A percentile compares a stretch with the other conserved stretches of the same genome.
These are phyloP conservation scores for Sphaerostilbella broomeana DNA, from an alignment of 2,329 filamentous ascomycete species.

Conservation along the genomic window DNA sequence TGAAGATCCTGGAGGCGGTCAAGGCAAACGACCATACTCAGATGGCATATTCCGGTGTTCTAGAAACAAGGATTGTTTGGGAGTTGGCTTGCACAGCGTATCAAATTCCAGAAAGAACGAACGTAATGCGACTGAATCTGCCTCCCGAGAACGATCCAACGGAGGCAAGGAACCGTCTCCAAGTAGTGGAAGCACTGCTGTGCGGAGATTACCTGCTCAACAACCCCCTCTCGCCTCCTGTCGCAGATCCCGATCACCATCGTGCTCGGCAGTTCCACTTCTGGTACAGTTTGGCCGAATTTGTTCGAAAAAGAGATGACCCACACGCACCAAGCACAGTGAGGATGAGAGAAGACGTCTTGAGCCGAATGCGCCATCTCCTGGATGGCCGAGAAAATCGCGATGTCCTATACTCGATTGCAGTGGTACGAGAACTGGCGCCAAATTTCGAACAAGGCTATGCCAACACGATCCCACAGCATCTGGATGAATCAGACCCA, in stretches of 20 bases:
- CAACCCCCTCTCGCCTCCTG: constrained; percentile 50
- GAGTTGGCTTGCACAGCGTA: constrained; percentile 47
- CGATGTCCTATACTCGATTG: constrained; percentile 85
- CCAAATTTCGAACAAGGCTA: constrained; percentile 56
- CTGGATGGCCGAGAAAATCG: constrained; percentile 79
- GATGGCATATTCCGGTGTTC: constrained; percentile 46
- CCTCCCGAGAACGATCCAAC: constrained; percentile 52
- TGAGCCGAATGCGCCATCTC: constrained; percentile 60
- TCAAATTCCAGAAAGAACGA: constrained; percentile 31
- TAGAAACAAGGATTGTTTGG: constrained; percentile 57
- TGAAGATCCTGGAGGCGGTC: constrained; percentile 47
- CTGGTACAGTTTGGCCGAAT: constrained; percentile 71
- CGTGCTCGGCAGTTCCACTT: constrained; percentile 65
- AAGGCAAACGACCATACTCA: constrained; percentile 44
- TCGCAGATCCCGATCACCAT: constrained; percentile 45
- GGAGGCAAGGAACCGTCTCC: constrained; percentile 63
- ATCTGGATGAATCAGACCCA: constrained; percentile 59
- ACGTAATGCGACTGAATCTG: constrained; percentile 29
- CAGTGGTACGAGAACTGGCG: constrained; percentile 68
- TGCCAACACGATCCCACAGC: constrained; percentile 48
- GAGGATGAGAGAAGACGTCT: constrained; percentile 56
- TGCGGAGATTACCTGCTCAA: constrained; percentile 59
- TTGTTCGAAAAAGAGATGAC: constrained; percentile 54
- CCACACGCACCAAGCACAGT: constrained; percentile 35
- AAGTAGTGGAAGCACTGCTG: constrained; percentile 69